Percentiles rank a stretch among this genome's conserved stretches.
phyloP scores from a whole-genome alignment of 2,329 filamentous ascomycete species.

The Alternaria postmessia region DNA sequence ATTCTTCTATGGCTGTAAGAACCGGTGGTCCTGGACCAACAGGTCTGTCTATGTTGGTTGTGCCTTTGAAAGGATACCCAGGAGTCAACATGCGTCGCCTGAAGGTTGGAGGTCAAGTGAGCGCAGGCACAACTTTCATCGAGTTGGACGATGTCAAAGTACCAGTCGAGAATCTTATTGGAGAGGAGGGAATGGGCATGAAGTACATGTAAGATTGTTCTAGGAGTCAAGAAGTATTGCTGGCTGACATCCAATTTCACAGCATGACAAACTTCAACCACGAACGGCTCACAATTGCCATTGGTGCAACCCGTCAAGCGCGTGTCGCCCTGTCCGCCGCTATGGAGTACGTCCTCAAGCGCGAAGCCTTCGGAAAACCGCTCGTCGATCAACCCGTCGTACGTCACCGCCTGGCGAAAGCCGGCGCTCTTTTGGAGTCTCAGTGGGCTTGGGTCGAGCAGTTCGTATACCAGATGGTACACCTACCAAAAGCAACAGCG shows the following conservation, averaged over 20 bases:
- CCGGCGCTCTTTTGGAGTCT: slow-evolving; percentile 71
- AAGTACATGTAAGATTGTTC: slow-evolving; percentile 61
- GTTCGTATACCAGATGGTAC: slow-evolving; percentile 72
- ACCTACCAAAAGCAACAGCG: slow-evolving; percentile 66
- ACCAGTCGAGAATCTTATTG: slow-evolving; percentile 74
- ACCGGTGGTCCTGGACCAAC: slow-evolving; percentile 70
- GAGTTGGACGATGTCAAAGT: slow-evolving; percentile 79
- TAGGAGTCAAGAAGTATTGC: not conserved
- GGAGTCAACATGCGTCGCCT: slow-evolving; percentile 74
- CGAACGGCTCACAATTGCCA: slow-evolving; percentile 72
- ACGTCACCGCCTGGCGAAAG: slow-evolving; percentile 74
- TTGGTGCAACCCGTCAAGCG: slow-evolving; percentile 69
- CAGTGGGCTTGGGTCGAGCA: slow-evolving; percentile 77
- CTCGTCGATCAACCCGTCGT: slow-evolving; percentile 80
- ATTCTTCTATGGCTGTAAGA: slow-evolving; percentile 74
- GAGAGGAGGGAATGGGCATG: slow-evolving; percentile 75
- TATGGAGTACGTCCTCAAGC: slow-evolving; percentile 69
- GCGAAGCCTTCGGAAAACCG: slow-evolving; percentile 72
- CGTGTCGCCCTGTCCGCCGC: slow-evolving; percentile 67
- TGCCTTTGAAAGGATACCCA: slow-evolving; percentile 71
- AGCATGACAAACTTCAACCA: slow-evolving; percentile 82
- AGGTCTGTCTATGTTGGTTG: slow-evolving; percentile 72
- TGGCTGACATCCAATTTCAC: not conserved
- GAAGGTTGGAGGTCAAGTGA: slow-evolving; percentile 70
- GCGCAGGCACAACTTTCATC: slow-evolving; percentile 76